Evolutionary conservation across 73 alveolate species (phyloP).

Genomic region (Tetrahymena thermophila): DNA sequence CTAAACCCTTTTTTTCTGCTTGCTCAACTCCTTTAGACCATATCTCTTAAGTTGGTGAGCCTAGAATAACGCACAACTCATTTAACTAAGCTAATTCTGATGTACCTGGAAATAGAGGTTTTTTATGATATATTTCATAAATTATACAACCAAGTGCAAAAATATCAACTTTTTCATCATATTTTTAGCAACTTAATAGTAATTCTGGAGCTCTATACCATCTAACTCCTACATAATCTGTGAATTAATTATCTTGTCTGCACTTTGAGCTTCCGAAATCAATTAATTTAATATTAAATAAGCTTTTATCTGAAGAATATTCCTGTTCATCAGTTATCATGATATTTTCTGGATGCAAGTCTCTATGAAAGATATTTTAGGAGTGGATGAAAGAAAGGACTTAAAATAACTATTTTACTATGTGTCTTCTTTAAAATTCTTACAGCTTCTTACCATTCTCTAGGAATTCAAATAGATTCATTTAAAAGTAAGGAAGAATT

Average conservation of each 20-base stretch:
- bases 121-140: slow-evolving; percentile 86
- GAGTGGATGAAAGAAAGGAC: background rate
- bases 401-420: background rate
- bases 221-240: slow-evolving; percentile 89
- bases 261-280: slow-evolving; percentile 96
- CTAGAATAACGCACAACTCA: slow-evolving; percentile 37
- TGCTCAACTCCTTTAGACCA: slow-evolving; percentile 52
- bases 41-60: slow-evolving; percentile 5
- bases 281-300: slow-evolving; percentile 74
- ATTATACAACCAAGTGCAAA: slow-evolving; percentile 95
- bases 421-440: background rate
- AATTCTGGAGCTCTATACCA: slow-evolving; percentile 97
- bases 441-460: background rate
- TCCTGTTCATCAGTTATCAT: background rate
- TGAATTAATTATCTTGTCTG: slow-evolving; percentile 73
- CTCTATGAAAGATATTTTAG: background rate
- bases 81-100: slow-evolving; percentile 87
- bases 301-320: background rate
- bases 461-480: background rate
- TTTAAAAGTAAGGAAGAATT: background rate
- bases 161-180: slow-evolving; percentile 86
- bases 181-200: slow-evolving; percentile 75
- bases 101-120: slow-evolving; percentile 95
- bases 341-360: background rate
- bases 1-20: slow-evolving; percentile 79